Base-by-base conservation (phyloP, 148 eudicot species). In the Dianthus caryophyllus region DNA sequence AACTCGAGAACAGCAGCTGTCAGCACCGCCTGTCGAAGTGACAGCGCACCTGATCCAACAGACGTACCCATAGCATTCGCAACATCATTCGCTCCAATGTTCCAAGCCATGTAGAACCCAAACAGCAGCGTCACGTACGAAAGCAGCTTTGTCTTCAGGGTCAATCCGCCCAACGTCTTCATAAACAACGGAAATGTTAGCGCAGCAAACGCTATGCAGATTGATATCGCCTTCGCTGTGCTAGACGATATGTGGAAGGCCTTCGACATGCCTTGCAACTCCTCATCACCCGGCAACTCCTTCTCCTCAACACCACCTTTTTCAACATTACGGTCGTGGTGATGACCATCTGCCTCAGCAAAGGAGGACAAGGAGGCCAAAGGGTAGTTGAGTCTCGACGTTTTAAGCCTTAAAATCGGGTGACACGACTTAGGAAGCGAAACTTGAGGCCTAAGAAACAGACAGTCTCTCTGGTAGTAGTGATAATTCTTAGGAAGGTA, bases 61-160 rank as follows among this genome's bases (percentile, higher is more conserved):
- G 96, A 89, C 2, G 98, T 93, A 59, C 98, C 98, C 96, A 93
- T 89, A 52, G 96, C 98, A 73, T 93, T 93, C 1, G 98, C 98
- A 56, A 93, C 98, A 67, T 89, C 98, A 68, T 93, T 93, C 0
- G 96, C 98, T 24, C 98, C 96, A 41, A 93, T 93, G 18, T 93
- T 93, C 96, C 96, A 93, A 41, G 98, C 98, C 96, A 93, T 93
- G 76, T 81, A 93, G 49, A 93, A 89, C 56, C 98, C 98, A 21
- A 84, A 81, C 55, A 89, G 69, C 16, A 93, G 69, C 14, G 96
- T 93, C 0, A 68, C 80, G 73, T 93, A 93, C 0, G 98, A 85
- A 41, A 93, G 65, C 20, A 85, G 47, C 73, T 73, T 85, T 21
- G 82, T 83, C 87, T 87, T 89, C 20, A 89, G 66, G 4, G 78